Evolutionary conservation across 2,329 filamentous ascomycete genomes (phyloP).

Genomic region (Xylaria polymorpha): DNA sequence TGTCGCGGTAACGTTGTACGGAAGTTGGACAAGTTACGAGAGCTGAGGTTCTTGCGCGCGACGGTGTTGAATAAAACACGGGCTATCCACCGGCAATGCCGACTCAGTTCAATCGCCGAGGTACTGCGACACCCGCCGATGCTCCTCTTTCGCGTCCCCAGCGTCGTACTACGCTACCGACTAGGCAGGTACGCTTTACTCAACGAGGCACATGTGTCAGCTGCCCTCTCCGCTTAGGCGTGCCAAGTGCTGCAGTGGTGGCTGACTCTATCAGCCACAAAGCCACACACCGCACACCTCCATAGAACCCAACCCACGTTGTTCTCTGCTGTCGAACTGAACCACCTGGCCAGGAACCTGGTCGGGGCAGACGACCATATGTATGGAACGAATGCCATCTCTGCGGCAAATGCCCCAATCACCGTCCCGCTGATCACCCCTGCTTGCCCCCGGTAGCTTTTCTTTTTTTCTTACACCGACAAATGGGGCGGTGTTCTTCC

Average conservation of each 20-base stretch:
- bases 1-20: slow-evolving; percentile 19
- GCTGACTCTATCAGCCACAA: slow-evolving; percentile 12
- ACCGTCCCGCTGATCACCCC: neutral
- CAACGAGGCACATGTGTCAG: neutral
- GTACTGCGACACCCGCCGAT: slow-evolving; percentile 3
- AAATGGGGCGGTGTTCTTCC: neutral
- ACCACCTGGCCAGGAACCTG: slow-evolving; percentile 3
- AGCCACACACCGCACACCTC: slow-evolving; percentile 1
- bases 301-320: neutral
- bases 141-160: neutral
- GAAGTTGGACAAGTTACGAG: neutral
- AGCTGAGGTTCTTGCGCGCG: slow-evolving; percentile 12
- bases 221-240: neutral
- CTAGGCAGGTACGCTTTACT: neutral
- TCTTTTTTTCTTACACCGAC: neutral
- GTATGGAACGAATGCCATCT: slow-evolving; percentile 2
- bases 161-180: neutral
- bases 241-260: slow-evolving; percentile 16
- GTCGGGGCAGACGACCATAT: neutral
- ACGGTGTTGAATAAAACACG: neutral
- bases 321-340: neutral
- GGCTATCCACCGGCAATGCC: slow-evolving; percentile 22
- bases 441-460: neutral
- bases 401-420: neutral
- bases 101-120: slow-evolving; percentile 24